Conservation (phyloP, 2,329 filamentous ascomycete genomes). For the Fusarium algeriense region DNA sequence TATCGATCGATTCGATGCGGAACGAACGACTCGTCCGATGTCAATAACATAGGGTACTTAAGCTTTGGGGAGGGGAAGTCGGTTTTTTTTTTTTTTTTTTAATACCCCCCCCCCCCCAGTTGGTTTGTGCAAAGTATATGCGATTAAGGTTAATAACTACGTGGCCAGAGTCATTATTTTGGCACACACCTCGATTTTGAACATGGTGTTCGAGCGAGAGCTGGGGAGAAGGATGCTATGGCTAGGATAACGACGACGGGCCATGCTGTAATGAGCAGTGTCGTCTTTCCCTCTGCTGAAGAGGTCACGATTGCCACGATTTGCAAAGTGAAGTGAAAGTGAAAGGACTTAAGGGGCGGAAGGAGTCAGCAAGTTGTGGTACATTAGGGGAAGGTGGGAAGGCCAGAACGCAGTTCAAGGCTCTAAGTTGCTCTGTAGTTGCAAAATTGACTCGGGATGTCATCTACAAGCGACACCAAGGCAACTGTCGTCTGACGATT, state of each 20-base stretch:
- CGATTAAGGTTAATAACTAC: conserved; percentile 1
- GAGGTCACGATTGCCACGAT: not conserved
- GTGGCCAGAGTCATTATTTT: not conserved
- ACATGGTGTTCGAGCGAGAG: not conserved
- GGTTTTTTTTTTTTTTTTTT: too few species aligned
- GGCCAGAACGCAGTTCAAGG: not conserved
- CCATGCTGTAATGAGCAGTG: not conserved
- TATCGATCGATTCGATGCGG: too few species aligned
- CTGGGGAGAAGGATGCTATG: not conserved
- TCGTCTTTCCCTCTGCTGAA: not conserved
- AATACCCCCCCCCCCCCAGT: too few species aligned
- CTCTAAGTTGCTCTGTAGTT: not conserved
- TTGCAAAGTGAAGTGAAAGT: not conserved
- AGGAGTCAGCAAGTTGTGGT: not conserved
- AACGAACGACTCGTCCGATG: too few species aligned
- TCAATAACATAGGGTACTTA: too few species aligned
- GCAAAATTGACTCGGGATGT: not conserved
- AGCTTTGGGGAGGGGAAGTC: too few species aligned
- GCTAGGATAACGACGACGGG: conserved; percentile 1
- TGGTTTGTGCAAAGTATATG: not conserved
- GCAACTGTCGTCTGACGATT: not conserved
- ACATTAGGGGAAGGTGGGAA: not conserved
- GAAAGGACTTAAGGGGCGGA: not conserved
- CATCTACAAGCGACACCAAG: not conserved
- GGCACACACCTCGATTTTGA: conserved; percentile 1